phyloP scores from a whole-genome alignment of 1,284 basidiomycete genomes.

The Cutaneotrichosporon cutaneum region DNA sequence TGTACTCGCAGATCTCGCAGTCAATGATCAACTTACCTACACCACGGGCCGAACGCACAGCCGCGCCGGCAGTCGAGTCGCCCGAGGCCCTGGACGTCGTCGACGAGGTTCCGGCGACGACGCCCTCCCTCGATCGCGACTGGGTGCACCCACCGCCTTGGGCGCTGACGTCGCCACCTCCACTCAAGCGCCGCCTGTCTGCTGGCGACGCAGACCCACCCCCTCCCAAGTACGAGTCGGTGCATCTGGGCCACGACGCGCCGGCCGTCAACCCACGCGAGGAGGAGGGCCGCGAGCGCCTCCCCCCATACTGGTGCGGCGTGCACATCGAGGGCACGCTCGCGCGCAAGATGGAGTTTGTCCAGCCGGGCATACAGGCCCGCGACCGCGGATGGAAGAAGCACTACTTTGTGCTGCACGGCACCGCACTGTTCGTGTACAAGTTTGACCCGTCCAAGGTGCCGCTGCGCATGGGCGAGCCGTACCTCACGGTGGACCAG shows the following conservation, averaged over 20 bases:
- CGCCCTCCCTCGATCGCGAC: constrained; percentile 3
- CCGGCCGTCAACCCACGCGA: constrained; percentile 52
- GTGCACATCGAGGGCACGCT: constrained; percentile 76
- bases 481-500: constrained; percentile 24
- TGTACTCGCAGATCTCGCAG: constrained; percentile 65
- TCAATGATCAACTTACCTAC: constrained; percentile 58
- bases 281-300: constrained; percentile 75
- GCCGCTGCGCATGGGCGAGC: constrained; percentile 38
- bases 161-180: constrained; percentile 13
- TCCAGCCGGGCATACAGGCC: constrained; percentile 66
- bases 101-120: constrained; percentile 1
- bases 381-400: constrained; percentile 88
- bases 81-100: constrained; percentile 24
- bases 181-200: constrained; percentile 51
- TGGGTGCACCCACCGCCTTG: constrained; percentile 7
- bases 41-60: neutral
- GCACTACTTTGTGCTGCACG: constrained; percentile 85
- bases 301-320: constrained; percentile 81
- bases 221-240: constrained; percentile 51
- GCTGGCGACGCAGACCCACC: constrained; percentile 52
- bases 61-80: neutral
- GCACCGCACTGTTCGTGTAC: constrained; percentile 84
- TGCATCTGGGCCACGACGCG: neutral
- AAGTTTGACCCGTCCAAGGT: constrained; percentile 59
- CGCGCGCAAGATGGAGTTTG: constrained; percentile 94